These are phyloP conservation scores for Avena atlantica DNA, from an alignment of 176 grass and related monocot genomes.

Conservation along the genomic window DNA sequence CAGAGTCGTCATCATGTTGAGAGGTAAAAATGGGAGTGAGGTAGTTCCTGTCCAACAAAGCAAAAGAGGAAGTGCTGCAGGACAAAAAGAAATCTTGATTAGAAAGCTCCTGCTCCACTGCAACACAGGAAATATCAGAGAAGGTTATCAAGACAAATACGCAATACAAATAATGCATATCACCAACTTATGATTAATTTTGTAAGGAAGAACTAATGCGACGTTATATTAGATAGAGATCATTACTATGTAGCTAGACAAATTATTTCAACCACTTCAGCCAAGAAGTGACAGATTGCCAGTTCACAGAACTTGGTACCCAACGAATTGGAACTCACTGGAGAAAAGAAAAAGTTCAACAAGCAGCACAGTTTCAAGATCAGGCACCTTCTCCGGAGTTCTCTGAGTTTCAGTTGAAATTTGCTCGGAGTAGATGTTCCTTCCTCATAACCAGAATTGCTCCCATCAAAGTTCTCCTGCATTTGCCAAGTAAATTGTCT, in stretches of 20 bases:
- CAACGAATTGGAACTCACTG: neutral
- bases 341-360: constrained; percentile 12
- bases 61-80: constrained; percentile 85
- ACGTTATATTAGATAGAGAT: neutral
- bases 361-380: neutral
- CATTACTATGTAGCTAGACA: neutral
- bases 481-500: constrained; percentile 30
- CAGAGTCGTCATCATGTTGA: constrained; percentile 59
- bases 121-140: neutral
- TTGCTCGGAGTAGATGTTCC: constrained; percentile 66
- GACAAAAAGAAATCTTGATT: constrained; percentile 15
- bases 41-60: constrained; percentile 79
- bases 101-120: neutral
- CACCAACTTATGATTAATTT: neutral
- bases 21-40: constrained; percentile 89
- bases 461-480: constrained; percentile 63
- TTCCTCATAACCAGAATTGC: constrained; percentile 52
- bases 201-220: neutral
- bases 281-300: neutral
- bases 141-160: neutral
- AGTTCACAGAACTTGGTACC: neutral
- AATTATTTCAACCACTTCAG: neutral
- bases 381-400: constrained; percentile 70
- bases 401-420: constrained; percentile 76
- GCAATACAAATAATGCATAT: neutral